phyloP scores from a whole-genome alignment of 257 asterid genomes.

The Paulownia fortunei region DNA sequence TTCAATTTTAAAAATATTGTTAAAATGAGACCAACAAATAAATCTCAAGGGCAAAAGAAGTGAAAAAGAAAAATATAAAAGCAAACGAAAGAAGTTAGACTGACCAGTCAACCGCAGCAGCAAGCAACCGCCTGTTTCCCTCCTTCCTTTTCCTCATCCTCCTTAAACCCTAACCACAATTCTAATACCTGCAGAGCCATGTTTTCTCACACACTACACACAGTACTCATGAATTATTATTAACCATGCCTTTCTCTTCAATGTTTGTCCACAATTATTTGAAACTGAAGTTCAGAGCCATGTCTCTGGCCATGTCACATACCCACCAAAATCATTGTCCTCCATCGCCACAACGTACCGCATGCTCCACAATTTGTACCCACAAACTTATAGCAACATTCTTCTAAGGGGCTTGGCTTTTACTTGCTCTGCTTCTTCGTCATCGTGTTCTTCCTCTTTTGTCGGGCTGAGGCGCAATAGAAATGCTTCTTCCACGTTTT shows the following conservation, averaged over 20 bases:
- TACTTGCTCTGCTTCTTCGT: constrained; percentile 41
- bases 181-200: constrained; percentile 1
- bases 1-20: no score
- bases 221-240: neutral
- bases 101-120: neutral
- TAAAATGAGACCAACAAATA: no score
- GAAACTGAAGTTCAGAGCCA: constrained; percentile 55
- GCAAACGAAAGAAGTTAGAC: neutral
- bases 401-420: constrained; percentile 35
- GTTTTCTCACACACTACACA: constrained; percentile 25
- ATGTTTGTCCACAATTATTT: constrained; percentile 38
- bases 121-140: constrained; percentile 14
- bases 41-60: no score
- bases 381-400: constrained; percentile 18
- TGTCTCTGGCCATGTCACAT: constrained; percentile 48
- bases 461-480: constrained; percentile 44
- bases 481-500: constrained; percentile 39
- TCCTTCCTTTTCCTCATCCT: constrained; percentile 11
- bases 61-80: neutral
- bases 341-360: constrained; percentile 40
- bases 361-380: constrained; percentile 44
- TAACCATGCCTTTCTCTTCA: constrained; percentile 41
- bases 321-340: constrained; percentile 39
- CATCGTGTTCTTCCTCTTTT: constrained; percentile 39
- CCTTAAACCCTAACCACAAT: constrained; percentile 65